These are phyloP conservation scores for Penicillium bovifimosum DNA, from an alignment of 495 filamentous ascomycete genomes.

Conservation along the genomic window DNA sequence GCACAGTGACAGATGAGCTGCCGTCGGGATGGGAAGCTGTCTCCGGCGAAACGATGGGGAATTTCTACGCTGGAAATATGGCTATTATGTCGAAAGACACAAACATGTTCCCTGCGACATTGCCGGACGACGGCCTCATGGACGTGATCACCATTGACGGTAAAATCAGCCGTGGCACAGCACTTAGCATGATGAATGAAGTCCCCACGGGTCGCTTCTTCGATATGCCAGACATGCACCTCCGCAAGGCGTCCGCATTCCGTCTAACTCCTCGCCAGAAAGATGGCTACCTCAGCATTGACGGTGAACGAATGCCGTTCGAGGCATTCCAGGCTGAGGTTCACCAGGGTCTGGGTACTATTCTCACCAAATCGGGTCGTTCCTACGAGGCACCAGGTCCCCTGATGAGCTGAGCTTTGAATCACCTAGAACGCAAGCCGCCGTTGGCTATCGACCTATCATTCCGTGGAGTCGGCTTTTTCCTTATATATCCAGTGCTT, in stretches of 20 bases:
- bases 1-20: conserved; percentile 69
- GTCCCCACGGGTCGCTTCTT: conserved; percentile 72
- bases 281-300: conserved; percentile 85
- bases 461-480: neutral
- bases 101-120: conserved; percentile 82
- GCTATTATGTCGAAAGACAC: conserved; percentile 80
- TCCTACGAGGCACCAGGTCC: conserved; percentile 68
- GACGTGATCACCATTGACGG: conserved; percentile 81
- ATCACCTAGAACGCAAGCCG: neutral
- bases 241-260: conserved; percentile 78
- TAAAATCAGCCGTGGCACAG: conserved; percentile 56
- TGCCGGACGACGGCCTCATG: conserved; percentile 79
- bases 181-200: conserved; percentile 60
- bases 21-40: conserved; percentile 69
- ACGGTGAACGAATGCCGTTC: conserved; percentile 83
- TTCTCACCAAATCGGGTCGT: conserved; percentile 64
- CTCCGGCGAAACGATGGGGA: conserved; percentile 72
- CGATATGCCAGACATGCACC: conserved; percentile 67
- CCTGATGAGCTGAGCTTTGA: conserved; percentile 9
- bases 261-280: conserved; percentile 68
- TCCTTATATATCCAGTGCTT: conserved; percentile 5
- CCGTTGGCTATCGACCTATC: neutral
- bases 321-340: conserved; percentile 87
- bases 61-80: conserved; percentile 96
- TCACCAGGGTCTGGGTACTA: conserved; percentile 77